These are phyloP conservation scores for Hemisphaericaspora lyxosophila DNA, from an alignment of 1,139 yeast genomes.

Conservation along the genomic window DNA sequence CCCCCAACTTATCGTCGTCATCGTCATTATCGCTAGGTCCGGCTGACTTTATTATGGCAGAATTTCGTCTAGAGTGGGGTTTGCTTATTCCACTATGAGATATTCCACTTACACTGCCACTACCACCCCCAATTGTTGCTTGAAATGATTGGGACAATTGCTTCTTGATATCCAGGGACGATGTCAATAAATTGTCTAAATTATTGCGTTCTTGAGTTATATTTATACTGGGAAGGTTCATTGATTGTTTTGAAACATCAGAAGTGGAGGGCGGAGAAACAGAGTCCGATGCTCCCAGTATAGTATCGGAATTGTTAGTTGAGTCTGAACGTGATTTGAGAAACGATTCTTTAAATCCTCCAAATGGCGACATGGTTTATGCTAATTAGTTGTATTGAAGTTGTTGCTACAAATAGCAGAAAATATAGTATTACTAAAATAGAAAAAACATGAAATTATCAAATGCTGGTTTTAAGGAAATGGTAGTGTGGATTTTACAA, in stretches of 20 bases:
- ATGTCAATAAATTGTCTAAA: constrained; percentile 29
- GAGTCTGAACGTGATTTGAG: constrained; percentile 11
- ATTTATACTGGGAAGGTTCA: constrained; percentile 29
- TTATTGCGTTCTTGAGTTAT: constrained; percentile 27
- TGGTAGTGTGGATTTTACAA: too few relatives aligned
- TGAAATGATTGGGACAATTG: constrained; percentile 43
- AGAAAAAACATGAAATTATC: too few relatives aligned
- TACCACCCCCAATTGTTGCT: constrained; percentile 19
- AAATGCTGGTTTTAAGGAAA: not conserved
- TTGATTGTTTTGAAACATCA: constrained; percentile 17
- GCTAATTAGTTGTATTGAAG: too few relatives aligned
- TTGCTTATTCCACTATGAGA: constrained; percentile 39
- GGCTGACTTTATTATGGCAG: constrained; percentile 30
- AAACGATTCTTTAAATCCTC: constrained; percentile 22
- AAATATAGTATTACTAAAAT: too few relatives aligned
- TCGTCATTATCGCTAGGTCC: constrained; percentile 32
- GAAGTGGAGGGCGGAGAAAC: constrained; percentile 15
- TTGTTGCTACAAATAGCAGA: too few relatives aligned
- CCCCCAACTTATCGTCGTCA: constrained; percentile 35
- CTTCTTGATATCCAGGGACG: constrained; percentile 39
- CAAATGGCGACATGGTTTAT: constrained; percentile 10
- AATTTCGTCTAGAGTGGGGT: constrained; percentile 42
- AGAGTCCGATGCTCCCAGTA: constrained; percentile 18
- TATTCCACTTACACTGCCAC: constrained; percentile 13
- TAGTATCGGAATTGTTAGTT: constrained; percentile 17